Evolutionary conservation across 306 rosid genomes (phyloP), one percentile per base, ranked within the genome.

Genomic region (Quercus engelmannii): DNA sequence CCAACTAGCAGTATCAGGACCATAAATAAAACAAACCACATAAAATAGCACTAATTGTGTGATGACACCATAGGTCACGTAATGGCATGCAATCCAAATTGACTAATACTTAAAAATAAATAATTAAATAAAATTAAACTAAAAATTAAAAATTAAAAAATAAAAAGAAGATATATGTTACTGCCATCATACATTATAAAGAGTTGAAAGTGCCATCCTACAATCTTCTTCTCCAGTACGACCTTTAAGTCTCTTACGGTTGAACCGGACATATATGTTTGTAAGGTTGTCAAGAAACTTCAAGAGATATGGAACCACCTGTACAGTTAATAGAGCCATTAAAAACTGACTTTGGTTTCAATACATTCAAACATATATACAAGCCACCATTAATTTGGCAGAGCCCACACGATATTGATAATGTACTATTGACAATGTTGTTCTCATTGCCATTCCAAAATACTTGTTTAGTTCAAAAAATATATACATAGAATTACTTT

Each of bases 191-290:
- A 87, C 91, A 84, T 88, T 78, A 75, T 83, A 86, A 65, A 88
- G 99, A 80, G 98, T 95, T 74, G 98, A 92, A 73, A 95, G 97
- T 13, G 99, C 95, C 54, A 86, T 87, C 86, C 96, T 83, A 83
- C 98, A 95, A 76, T 95, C 99, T 74, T 95, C 94, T 84, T 92
- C 99, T 77, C 94, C 97, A 70, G 96, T 89, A 68, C 99, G 99
- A 71, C 99, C 99, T 90, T 95, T 95, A 73, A 95, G 93, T 85
- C 99, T 91, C 93, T 92, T 95, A 69, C 98, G 99, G 87, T 91
- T 95, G 92, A 90, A 91, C 89, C 99, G 83, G 28, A 95, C 99
- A 71, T 91, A 95, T 30, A 95, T 91, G 85, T 95, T 95, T 80
- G 99, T 95, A 70, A 95, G 91, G 86, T 90, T 95, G 81, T 95